Conservation (phyloP, 192 early-diverging fungal genomes). For the Piromyces finnis region DNA sequence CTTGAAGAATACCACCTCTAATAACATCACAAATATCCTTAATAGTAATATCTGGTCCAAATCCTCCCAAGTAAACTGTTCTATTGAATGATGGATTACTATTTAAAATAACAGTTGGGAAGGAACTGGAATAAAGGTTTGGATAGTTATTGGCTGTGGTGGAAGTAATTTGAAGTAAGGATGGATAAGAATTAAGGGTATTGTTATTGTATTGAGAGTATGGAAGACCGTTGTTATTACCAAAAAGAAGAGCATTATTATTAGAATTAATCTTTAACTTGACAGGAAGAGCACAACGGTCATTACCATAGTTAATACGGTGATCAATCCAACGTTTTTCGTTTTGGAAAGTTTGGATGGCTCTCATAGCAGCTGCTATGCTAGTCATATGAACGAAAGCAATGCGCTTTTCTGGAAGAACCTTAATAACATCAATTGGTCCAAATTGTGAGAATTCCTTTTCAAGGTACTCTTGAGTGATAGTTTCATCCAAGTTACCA, state of each 20-base stretch:
- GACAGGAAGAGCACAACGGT: constrained; percentile 37
- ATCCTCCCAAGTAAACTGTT: constrained; percentile 64
- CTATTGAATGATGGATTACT: constrained; percentile 23
- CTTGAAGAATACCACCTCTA: constrained; percentile 66
- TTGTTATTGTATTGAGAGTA: background rate
- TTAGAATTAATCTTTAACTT: background rate
- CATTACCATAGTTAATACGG: constrained; percentile 65
- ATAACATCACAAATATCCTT: constrained; percentile 77
- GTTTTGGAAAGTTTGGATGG: constrained; percentile 35
- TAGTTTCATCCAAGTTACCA: constrained; percentile 44
- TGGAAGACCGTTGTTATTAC: background rate
- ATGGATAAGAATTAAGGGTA: background rate
- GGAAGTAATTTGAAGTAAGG: background rate
- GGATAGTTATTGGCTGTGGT: background rate
- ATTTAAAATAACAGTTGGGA: background rate
- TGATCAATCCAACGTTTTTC: constrained; percentile 32
- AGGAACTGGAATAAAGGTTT: background rate
- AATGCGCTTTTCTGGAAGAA: constrained; percentile 54
- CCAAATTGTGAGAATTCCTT: constrained; percentile 54
- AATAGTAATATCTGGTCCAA: constrained; percentile 53
- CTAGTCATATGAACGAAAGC: constrained; percentile 71
- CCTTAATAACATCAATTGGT: constrained; percentile 47
- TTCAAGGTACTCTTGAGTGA: constrained; percentile 14
- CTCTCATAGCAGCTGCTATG: constrained; percentile 51
- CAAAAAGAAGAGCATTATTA: background rate